These are phyloP conservation scores for Pterocarpus santalinus DNA, from an alignment of 306 rosid genomes.

Conservation along the genomic window DNA sequence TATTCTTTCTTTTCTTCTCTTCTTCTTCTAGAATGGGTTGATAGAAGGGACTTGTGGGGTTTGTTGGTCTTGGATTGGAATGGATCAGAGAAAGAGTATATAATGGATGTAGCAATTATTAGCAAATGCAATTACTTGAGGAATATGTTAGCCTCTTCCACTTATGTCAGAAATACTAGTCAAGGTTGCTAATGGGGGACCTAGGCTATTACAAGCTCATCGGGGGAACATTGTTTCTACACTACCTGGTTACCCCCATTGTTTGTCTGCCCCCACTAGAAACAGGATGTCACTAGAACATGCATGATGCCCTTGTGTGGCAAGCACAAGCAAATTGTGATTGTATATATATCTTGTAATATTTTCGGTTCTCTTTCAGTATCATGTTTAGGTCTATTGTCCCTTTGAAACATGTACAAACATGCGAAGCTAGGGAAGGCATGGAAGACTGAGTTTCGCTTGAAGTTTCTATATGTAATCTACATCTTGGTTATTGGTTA, in stretches of 20 bases:
- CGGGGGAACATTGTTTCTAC: no score
- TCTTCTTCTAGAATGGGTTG: neutral
- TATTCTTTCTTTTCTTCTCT: neutral
- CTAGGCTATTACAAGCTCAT: no score
- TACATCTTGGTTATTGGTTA: slow-evolving; percentile 7
- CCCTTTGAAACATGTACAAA: neutral
- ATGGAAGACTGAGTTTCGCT: slow-evolving; percentile 24
- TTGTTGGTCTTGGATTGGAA: no score
- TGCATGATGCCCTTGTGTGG: no score
- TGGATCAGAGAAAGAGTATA: neutral
- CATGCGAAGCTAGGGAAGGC: neutral
- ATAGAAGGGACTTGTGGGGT: neutral
- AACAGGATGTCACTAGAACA: neutral
- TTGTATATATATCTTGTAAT: neutral
- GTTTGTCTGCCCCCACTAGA: neutral
- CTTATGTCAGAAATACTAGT: no score
- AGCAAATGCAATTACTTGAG: neutral
- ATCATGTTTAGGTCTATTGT: neutral
- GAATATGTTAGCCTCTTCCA: no score
- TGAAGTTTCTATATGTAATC: slow-evolving; percentile 4
- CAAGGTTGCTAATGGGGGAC: no score
- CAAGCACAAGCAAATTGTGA: no score
- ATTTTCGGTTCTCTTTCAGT: neutral
- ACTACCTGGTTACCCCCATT: no score
- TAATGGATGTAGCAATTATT: neutral